phyloP scores from a whole-genome alignment of 2,329 filamentous ascomycete genomes.

The Trichophyton schoenleinii region DNA sequence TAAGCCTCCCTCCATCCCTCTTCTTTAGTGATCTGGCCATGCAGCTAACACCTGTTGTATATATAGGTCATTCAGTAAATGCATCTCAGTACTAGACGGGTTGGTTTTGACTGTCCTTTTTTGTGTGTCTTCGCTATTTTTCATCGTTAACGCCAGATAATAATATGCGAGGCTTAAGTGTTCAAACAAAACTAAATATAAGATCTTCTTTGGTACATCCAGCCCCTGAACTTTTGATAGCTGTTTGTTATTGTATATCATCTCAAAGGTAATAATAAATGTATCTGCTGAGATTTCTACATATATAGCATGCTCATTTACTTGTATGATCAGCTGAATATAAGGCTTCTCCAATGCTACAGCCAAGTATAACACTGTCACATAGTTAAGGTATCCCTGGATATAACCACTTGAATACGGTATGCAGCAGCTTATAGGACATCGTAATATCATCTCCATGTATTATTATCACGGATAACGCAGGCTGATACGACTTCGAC shows the following conservation, averaged over 20 bases:
- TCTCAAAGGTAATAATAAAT: too few relatives aligned
- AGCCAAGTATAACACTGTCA: too few relatives aligned
- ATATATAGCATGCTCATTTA: too few relatives aligned
- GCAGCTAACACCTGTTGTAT: constrained; percentile 7
- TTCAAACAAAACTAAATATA: not conserved
- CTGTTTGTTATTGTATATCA: too few relatives aligned
- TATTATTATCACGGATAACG: too few relatives aligned
- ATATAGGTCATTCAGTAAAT: constrained; percentile 14
- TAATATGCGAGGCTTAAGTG: not conserved
- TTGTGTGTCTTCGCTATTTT: not conserved
- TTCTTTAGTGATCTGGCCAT: not conserved
- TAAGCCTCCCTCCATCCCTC: constrained; percentile 32
- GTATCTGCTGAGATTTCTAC: too few relatives aligned
- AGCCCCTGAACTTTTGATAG: not conserved
- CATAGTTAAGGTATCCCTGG: too few relatives aligned
- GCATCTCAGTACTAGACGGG: constrained; percentile 2
- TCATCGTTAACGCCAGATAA: not conserved
- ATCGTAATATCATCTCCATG: too few relatives aligned
- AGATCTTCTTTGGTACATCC: not conserved
- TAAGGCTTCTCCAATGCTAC: too few relatives aligned
- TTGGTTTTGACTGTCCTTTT: constrained; percentile 1
- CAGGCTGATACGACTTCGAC: not conserved
- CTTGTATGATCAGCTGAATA: too few relatives aligned
- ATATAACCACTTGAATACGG: too few relatives aligned
- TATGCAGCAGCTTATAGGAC: too few relatives aligned